Base-by-base conservation (phyloP, 2,329 filamentous ascomycete species). In the Lasiodiplodia gonubiensis region DNA sequence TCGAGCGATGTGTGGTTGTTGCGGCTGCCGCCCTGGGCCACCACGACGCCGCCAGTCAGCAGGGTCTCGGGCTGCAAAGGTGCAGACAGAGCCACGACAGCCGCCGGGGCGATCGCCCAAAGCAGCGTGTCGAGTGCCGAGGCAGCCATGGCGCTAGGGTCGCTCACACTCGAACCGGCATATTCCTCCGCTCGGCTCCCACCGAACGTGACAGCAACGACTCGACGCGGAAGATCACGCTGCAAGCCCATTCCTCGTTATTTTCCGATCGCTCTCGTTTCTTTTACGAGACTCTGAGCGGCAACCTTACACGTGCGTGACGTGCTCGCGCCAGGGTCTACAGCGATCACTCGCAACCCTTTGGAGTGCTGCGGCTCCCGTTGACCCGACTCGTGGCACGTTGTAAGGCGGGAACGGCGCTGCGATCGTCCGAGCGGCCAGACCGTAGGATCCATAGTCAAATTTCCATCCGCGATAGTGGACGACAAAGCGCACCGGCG, bases 181-280 rank as follows among this genome's bases (percentile, higher is more conserved):
- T 51, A 25, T 52, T 51, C 46, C 59, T 48, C 59, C 27, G 59
- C 27, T 48, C 42, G 42, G 42, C 42, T 46, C 42, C 42, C 42
- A 21, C 42, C 42, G 42, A 46, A 18, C 18, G 42, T 16, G 14
- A 18, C 37, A 42, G 18, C 39, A 14, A 35, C 42, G 42, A 63
- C 59, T 63, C 42, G 39, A 48, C 25, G 10, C 8, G 18, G 42
- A 46, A 33, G 39, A 48, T 60, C 39, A 51, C 59, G 59, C 46
- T 51, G 21, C 35, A 46, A 51, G 59, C 59, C 46, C 59, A 35
- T 21, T n/a, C n/a, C 30, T 33, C 30, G 10, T 42, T 42, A 59
- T 42, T 35, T 21, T 21, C 39, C 35, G 35, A 46, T 46, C n/a
- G n/a, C 42, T 21, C 42, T 1, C n/a, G 42, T 46, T 46, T 46